Evolutionary conservation across 176 grass and related monocot genomes (phyloP), one percentile per base, ranked within the genome.

Genomic region (Olyra latifolia): DNA sequence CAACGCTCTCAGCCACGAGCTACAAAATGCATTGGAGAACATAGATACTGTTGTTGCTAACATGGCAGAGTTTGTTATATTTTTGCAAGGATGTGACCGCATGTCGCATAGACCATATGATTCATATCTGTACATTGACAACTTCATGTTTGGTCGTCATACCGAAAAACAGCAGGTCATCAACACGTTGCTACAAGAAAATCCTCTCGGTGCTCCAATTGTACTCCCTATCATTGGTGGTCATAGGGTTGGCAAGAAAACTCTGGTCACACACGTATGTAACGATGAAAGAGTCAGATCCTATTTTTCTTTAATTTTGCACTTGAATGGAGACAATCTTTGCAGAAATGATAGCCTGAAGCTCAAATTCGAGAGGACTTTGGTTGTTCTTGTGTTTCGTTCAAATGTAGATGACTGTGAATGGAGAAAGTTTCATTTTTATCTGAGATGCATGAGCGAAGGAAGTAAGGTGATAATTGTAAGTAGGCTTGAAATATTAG

Each of bases 81-180:
- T 79, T 40, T 29, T 79, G 2, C 11, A 29, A 1, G 76, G 61
- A 40, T 79, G 76, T 3, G 76, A 79, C 12, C 45, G 61, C 2
- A 50, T 79, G 59, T 17, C 3, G 10, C 76, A 45, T 0, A 19
- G 11, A 20, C 76, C 61, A 15, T 79, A 79, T 19, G 76, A 79
- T 46, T 9, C 61, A 0, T 79, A 79, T 20, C 61, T 79, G 1
- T 79, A 53, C 20, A 3, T 16, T 1, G 61, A 79, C 1, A 65
- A 66, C n/a, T 66, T 53, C 61, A 79, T 79, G 61, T 79, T 53
- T 79, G 46, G 76, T 0, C 76, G 61, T 0, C 61, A 66, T 2
- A 20, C 52, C 15, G 76, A 78, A 5, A 15, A 78, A 8, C 61
- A 66, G 13, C 45, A 78, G 10, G 4, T 78, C 3, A 39, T 78